phyloP scores from a whole-genome alignment of 164 flowering plant species.

The Platanus orientalis region DNA sequence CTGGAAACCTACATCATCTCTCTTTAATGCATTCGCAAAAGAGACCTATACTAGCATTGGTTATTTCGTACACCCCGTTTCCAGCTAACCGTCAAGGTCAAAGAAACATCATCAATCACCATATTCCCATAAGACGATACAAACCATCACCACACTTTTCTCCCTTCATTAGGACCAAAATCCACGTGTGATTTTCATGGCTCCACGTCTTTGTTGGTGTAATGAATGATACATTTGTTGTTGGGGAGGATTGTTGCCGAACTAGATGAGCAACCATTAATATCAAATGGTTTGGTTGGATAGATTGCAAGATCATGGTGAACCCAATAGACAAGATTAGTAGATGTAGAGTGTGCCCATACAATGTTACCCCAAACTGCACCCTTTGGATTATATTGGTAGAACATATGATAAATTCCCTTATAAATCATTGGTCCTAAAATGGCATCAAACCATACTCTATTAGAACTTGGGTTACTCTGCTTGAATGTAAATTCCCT shows the following conservation, averaged over 20 bases:
- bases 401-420: slow-evolving; percentile 80
- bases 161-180: too few relatives aligned
- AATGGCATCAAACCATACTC: neutral
- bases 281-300: slow-evolving; percentile 43
- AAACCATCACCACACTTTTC: too few relatives aligned
- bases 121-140: too few relatives aligned
- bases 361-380: slow-evolving; percentile 68
- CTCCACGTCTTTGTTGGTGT: slow-evolving; percentile 62
- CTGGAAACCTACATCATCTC: too few relatives aligned
- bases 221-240: slow-evolving; percentile 44
- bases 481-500: too few relatives aligned
- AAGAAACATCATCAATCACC: too few relatives aligned
- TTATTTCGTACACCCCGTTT: too few relatives aligned
- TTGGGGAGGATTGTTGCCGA: slow-evolving; percentile 61
- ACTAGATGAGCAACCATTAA: slow-evolving; percentile 70
- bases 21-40: slow-evolving; percentile 37
- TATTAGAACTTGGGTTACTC: too few relatives aligned
- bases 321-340: slow-evolving; percentile 57
- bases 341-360: slow-evolving; percentile 77
- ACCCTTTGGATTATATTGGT: slow-evolving; percentile 70
- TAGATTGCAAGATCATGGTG: slow-evolving; percentile 39
- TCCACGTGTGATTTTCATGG: too few relatives aligned
- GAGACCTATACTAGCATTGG: slow-evolving; percentile 62
- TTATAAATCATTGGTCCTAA: slow-evolving; percentile 76
- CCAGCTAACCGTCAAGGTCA: too few relatives aligned